Base-by-base conservation (phyloP, 2,329 filamentous ascomycete species). In the Emergomyces africanus region DNA sequence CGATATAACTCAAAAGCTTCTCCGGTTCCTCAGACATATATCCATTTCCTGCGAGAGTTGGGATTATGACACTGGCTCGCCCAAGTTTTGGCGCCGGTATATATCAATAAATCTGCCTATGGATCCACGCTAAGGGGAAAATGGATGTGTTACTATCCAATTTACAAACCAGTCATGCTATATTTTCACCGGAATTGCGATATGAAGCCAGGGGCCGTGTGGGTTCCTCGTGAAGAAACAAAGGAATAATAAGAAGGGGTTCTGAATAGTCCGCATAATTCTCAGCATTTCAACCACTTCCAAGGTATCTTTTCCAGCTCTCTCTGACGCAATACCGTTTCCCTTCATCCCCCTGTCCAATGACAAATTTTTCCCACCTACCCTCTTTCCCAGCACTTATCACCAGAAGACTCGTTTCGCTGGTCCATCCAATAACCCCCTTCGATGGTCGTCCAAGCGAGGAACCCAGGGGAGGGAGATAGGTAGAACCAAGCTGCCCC, bases 311-410 rank as follows among this genome's bases (percentile, higher is more conserved):
- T 72, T 89, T 92, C 90, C 90, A 95, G 1, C 88, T 89, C 67
- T 91, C 86, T 63, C 88, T 80, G 35, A 83, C 75, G 62, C 88
- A 83, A 57, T 82, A 77, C 50, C 84, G 79, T 64, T 82, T 83
- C 10, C 88, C 88, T 62, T 88, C 84, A 25, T 85, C 81, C 15
- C 81, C 81, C 59, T 86, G 80, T n/a, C 79, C 79, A 57, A 95
- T 77, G 23, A 85, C 77, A 66, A 95, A 96, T 62, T 87, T 90
- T 75, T 96, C 90, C 90, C 91, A 96, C 56, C 88, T 80, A 18
- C 87, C 87, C 69, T 94, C 88, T 61, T 81, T 80, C 0, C 90
- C 90, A 0, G 89, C 88, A 3, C 90, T 88, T 55, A 95, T 78
- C 0, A 95, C 85, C 1, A 91, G 75, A 12, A 96, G 75, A 18